A percentile compares a stretch with the other conserved stretches of the same genome.
Evolutionary conservation across 2,329 filamentous ascomycete species (phyloP).

Genomic region (Elsinoe necatrix): DNA sequence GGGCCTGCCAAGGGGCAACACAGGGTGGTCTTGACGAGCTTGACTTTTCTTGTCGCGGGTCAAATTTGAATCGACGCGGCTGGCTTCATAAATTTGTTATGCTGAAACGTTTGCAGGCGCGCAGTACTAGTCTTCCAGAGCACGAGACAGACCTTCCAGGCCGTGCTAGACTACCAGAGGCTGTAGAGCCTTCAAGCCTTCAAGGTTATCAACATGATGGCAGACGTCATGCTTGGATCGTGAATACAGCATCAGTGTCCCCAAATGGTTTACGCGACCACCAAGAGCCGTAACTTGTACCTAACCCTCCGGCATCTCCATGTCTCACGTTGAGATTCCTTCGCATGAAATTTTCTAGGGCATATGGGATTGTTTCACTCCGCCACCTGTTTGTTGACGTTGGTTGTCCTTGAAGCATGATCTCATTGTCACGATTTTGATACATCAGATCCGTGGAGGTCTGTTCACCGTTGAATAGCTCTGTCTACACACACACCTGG

Average conservation of each 20-base stretch:
- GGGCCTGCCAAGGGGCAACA: slow-evolving; percentile 5
- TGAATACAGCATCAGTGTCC: background rate
- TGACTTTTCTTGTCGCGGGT: slow-evolving; percentile 8
- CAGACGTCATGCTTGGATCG: background rate
- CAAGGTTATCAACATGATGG: background rate
- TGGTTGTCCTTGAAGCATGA: background rate
- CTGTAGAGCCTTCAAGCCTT: background rate
- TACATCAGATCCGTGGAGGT: background rate
- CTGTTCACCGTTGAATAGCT: background rate
- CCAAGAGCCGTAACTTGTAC: background rate
- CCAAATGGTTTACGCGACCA: background rate
- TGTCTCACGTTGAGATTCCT: background rate
- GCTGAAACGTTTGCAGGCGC: slow-evolving; percentile 6
- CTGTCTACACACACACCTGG: background rate
- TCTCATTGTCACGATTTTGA: background rate
- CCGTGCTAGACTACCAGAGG: slow-evolving; percentile 2
- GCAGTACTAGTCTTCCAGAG: slow-evolving; percentile 13
- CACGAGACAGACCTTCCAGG: background rate
- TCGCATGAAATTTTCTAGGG: background rate
- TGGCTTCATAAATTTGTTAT: background rate
- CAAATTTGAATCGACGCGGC: slow-evolving; percentile 11
- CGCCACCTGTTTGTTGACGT: slow-evolving; percentile 1
- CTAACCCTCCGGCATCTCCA: background rate
- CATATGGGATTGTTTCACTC: background rate
- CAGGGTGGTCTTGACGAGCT: slow-evolving; percentile 6